Base-by-base conservation (phyloP, 1,139 yeast genomes). In the Geotrichum fermentans region DNA sequence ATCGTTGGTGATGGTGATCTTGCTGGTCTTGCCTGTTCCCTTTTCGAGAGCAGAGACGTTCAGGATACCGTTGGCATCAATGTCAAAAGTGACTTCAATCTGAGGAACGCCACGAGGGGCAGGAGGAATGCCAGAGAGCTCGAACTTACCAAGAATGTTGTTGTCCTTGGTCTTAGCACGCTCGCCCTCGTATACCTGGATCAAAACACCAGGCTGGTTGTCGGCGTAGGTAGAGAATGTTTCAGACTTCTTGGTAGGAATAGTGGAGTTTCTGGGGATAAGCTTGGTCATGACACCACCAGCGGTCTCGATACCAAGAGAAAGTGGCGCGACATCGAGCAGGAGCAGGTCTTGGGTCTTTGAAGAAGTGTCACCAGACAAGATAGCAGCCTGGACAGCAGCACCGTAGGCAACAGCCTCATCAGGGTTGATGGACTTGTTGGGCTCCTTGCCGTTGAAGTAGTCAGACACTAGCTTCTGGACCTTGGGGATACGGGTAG, bases 381-480 rank as follows among this genome's bases (percentile, higher is more conserved):
- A 78, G 67, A 88, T 88, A 62, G 96, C 94, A 63, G 94, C 97
- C 82, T 90, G 97, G 66, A 87, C 96, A 66, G 96, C 96, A 67
- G 96, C 96, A 83, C 96, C 96, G 80, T 87, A 87, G 69, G 96
- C 96, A 74, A 87, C 96, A 71, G 96, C 96, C 79, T 87, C 96
- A 80, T 87, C 97, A 58, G 89, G 88, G 82, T 82, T 82, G 71
- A 82, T 82, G 58, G 84, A 82, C 80, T 83, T 84, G 95, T 76
- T 86, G 92, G 58, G 72, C 75, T 95, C 80, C 82, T 92, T 90
- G 75, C 97, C 97, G 72, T 90, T 92, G 76, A 92, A 90, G 90
- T 82, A 90, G 78, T 92, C 97, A 63, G 96, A 87, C 64, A 90
- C 88, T 70, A 90, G 82, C 77, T 90, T 88, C 80, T 92, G 97